These are phyloP conservation scores for Lumnitzera littorea DNA, from an alignment of 345 rosid species.

Conservation along the genomic window DNA sequence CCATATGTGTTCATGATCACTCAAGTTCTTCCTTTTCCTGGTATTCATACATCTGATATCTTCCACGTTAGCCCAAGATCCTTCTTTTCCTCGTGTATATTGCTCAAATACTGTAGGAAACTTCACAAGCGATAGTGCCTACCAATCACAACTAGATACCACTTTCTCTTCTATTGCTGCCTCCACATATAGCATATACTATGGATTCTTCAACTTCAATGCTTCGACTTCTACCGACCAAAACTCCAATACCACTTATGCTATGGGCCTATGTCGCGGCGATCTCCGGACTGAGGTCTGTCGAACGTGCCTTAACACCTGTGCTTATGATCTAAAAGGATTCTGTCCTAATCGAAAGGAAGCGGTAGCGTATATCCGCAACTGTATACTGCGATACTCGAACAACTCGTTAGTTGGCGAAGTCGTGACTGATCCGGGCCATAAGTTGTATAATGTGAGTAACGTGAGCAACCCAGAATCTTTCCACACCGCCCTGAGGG, in stretches of 20 bases:
- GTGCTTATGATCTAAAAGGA: too few species aligned
- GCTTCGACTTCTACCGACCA: neutral
- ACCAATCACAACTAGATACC: too few species aligned
- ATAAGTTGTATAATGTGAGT: too few species aligned
- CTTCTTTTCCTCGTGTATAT: accelerated
- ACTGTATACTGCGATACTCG: constrained; percentile 9
- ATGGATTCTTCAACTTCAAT: neutral
- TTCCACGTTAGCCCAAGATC: too few species aligned
- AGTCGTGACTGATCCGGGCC: neutral
- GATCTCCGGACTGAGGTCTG: accelerated
- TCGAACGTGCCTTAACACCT: neutral
- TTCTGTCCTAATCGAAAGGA: too few species aligned
- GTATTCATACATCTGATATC: too few species aligned
- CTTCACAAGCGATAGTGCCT: too few species aligned
- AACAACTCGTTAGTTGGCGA: neutral
- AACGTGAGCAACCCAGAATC: neutral
- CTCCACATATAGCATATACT: neutral
- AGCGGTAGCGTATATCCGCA: too few species aligned
- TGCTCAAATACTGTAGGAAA: too few species aligned
- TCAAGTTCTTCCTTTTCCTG: too few species aligned
- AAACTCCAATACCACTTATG: neutral
- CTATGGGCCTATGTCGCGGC: neutral
- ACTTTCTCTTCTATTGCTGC: too few species aligned
- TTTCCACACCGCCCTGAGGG: neutral
- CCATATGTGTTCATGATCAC: too few species aligned